Base-by-base conservation (phyloP, 306 rosid species). In the Oxytropis ochrocephala region DNA sequence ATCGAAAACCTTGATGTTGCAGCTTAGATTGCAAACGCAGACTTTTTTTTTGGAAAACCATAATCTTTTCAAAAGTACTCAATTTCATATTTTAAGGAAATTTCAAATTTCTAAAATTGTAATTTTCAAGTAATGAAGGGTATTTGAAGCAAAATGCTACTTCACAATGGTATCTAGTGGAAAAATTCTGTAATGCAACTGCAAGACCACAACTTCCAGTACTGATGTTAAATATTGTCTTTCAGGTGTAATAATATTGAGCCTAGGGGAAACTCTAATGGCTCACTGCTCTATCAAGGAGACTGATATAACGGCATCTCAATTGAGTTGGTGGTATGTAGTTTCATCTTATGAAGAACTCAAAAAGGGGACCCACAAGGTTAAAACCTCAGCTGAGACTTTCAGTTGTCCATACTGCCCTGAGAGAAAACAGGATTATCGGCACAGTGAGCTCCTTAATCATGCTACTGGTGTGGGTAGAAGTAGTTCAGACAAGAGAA, bases 401-500 rank as follows among this genome's bases (percentile, higher is more conserved):
- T 91, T 87, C 68, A 61, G 55, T 82, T 95, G 99, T 81, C 97
- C 99, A 6, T 95, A 76, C 74, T 95, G 97, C 73, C 81, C 86
- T 1, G 87, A 38, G 80, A 91, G 74, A 70, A 95, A 91, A 69
- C 75, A 83, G 18, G 89, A 65, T 75, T 95, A 72, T 76, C 65
- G 49, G 59, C 84, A 78, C 36, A 83, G 64, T 63, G 99, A 95
- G 14, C 84, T 91, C 51, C 83, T 91, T 36, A 89, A 95, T 64
- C 99, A 95, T 87, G 96, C 99, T 55, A 72, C 92, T 67, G 99
- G 88, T 48, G 96, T 95, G 53, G 96, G 97, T 57, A 88, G 84
- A 59, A 95, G 99, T 75, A 64, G 72, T 76, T 89, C 97, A 9
- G 81, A 80, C 1, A 95, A 87, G 84, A 89, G 95, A 83, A 76